Evolutionary conservation across 1,139 yeast genomes (phyloP), one percentile per base, ranked within the genome.

Genomic region (Sugiyamaella pinicola): DNA sequence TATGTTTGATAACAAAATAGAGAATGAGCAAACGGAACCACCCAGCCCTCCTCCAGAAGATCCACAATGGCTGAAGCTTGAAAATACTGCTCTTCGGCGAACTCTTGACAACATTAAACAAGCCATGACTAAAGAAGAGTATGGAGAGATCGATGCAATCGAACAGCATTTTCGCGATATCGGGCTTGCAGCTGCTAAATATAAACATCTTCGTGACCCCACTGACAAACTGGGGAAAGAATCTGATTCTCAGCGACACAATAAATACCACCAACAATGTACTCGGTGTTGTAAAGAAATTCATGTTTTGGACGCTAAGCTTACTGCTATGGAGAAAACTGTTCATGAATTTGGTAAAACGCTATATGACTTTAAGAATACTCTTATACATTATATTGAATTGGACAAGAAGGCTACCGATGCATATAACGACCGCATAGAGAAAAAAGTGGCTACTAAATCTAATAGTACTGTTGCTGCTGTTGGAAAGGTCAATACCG

Each of bases 151-250:
- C 24, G 49, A 46, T 17, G 37, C 49, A n/a, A 46, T 46, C 17
- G 49, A 46, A 26, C 49, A 37, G 38, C 47, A 33, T 33, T 43
- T 43, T 33, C 38, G 40, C 6, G 47, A 43, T n/a, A 43, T 43
- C 9, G 47, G 39, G 12, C 29, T 43, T 15, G 29, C 47, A 8
- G 39, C 47, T 21, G 47, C 29, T 17, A 43, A 43, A 24, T 43
- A 43, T 33, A 18, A 22, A 17, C 38, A 43, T 4, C 47, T 29
- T 22, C 39, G 31, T 22, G 39, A 24, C 13, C 33, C 31, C 2
- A 22, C 13, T 8, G 39, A 43, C 22, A 38, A 22, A 2, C 4
- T 10, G 15, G 6, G 13, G 8, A 29, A 33, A 9, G 28, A 15
- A 2, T 33, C 29, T 6, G 29, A 13, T 17, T 26, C 44, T 10